Evolutionary conservation across 2,329 filamentous ascomycete genomes (phyloP).

Genomic region (Purpureocillium takamizusanense): DNA sequence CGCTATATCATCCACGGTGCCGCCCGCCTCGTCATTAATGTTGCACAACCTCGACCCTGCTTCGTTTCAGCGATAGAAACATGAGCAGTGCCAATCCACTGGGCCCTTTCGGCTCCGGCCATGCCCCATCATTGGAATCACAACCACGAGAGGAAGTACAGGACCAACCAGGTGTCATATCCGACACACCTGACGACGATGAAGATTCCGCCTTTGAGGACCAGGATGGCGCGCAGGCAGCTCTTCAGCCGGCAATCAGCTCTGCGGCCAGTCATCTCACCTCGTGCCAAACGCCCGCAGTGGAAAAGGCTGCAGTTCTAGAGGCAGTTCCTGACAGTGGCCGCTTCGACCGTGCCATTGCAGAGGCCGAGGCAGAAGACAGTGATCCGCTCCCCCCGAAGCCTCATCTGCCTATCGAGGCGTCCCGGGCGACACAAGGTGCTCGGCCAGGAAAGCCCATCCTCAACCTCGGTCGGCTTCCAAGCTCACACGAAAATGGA

Average conservation of each 20-base stretch:
- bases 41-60: too few relatives aligned
- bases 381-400: slow-evolving; percentile 13
- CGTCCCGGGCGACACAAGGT: background rate
- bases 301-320: slow-evolving; percentile 49
- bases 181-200: slow-evolving; percentile 8
- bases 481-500: background rate
- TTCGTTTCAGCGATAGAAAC: too few relatives aligned
- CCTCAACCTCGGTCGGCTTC: background rate
- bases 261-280: slow-evolving; percentile 46
- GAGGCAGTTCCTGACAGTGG: slow-evolving; percentile 24
- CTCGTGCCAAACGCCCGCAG: slow-evolving; percentile 43
- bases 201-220: slow-evolving; percentile 24
- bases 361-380: slow-evolving; percentile 8
- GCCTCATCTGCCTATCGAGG: slow-evolving; percentile 11
- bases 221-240: slow-evolving; percentile 48
- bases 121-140: background rate
- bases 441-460: background rate
- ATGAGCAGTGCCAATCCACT: background rate
- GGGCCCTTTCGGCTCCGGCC: background rate
- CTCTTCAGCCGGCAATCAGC: slow-evolving; percentile 52
- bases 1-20: too few relatives aligned
- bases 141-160: background rate
- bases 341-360: slow-evolving; percentile 9
- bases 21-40: too few relatives aligned
- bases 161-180: slow-evolving; percentile 3